Conservation (phyloP, 352 stramenopile genomes). For the Phytophthora multivora region DNA sequence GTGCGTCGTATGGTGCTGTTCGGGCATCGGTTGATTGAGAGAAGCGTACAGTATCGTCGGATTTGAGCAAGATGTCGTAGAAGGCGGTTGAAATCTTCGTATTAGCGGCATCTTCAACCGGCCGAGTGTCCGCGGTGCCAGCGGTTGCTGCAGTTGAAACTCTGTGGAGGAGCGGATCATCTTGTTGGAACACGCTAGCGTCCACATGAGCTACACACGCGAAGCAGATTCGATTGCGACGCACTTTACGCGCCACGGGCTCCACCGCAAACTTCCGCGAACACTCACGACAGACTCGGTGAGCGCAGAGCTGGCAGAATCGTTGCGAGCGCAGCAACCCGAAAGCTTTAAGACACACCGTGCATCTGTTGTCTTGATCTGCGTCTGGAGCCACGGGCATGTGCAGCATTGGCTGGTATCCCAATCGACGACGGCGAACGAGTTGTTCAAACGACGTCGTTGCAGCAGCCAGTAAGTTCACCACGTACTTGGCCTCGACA, state of each 20-base stretch:
- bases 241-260: conserved; percentile 44
- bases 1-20: conserved; percentile 10
- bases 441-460: conserved; percentile 59
- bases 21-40: conserved; percentile 13
- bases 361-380: conserved; percentile 40
- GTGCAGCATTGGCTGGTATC: conserved; percentile 52
- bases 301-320: conserved; percentile 71
- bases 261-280: conserved; percentile 77
- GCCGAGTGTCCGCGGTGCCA: not conserved
- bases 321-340: conserved; percentile 55
- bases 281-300: conserved; percentile 66
- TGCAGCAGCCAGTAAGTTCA: conserved; percentile 54
- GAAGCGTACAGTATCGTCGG: conserved; percentile 1
- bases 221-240: conserved; percentile 67
- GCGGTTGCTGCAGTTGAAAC: conserved; percentile 13
- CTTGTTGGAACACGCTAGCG: conserved; percentile 46
- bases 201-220: conserved; percentile 62
- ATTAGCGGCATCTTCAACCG: conserved; percentile 3
- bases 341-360: conserved; percentile 57
- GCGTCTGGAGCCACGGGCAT: conserved; percentile 33
- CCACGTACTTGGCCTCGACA: conserved; percentile 51
- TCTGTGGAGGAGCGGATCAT: conserved; percentile 26
- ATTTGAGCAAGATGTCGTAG: conserved; percentile 30
- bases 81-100: conserved; percentile 32
- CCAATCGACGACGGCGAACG: conserved; percentile 62